A percentile compares a stretch with the other conserved stretches of the same genome.
phyloP scores from a whole-genome alignment of 148 eudicot genomes.

The Chenopodium suecicum region DNA sequence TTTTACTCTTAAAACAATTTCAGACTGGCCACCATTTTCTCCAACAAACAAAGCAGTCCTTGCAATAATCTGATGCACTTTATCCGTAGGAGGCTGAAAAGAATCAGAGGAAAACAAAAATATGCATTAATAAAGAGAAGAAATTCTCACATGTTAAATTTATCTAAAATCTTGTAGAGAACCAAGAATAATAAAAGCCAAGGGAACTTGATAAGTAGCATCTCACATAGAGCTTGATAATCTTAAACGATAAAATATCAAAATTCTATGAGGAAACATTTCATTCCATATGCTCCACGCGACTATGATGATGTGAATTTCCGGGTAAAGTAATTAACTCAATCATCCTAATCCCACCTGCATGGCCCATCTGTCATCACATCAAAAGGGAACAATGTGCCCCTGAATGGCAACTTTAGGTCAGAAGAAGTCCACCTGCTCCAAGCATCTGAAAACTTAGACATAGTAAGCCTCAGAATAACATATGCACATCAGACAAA shows the following conservation, averaged over 20 bases:
- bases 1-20: constrained; percentile 90
- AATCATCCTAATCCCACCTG: constrained; percentile 97
- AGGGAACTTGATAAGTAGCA: constrained; percentile 11
- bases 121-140: constrained; percentile 22
- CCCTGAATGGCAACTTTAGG: constrained; percentile 83
- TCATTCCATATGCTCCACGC: constrained; percentile 51
- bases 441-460: constrained; percentile 99
- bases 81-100: constrained; percentile 91
- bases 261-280: constrained; percentile 38
- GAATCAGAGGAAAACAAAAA: constrained; percentile 23
- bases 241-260: constrained; percentile 35
- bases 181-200: constrained; percentile 9
- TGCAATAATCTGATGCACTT: constrained; percentile 92
- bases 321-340: constrained; percentile 41
- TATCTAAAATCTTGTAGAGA: neutral
- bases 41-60: constrained; percentile 91
- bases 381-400: constrained; percentile 95
- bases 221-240: constrained; percentile 35
- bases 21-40: constrained; percentile 92
- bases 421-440: constrained; percentile 83
- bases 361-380: constrained; percentile 70
- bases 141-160: neutral
- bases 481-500: constrained; percentile 53
- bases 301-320: constrained; percentile 43
- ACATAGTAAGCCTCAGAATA: constrained; percentile 84